A percentile compares a stretch with the other conserved stretches of the same genome.
Evolutionary conservation across 129 eudicot species (phyloP).

Genomic region (Flaveria robusta): DNA sequence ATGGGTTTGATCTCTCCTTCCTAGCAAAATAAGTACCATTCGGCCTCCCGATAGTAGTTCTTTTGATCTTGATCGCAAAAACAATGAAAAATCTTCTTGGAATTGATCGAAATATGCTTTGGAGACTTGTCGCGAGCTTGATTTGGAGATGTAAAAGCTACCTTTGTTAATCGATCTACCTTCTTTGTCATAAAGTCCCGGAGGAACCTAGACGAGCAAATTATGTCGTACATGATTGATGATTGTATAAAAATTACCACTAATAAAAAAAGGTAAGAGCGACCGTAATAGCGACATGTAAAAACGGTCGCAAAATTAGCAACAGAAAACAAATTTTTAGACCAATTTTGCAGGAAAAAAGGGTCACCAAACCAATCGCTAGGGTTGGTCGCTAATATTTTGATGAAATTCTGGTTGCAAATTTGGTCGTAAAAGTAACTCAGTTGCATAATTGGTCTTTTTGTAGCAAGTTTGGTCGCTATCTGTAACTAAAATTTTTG

Average conservation of each 20-base stretch:
- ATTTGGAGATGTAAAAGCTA: slow-evolving; percentile 66
- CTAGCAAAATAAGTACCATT: slow-evolving; percentile 77
- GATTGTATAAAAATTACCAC: background rate
- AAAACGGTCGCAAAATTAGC: no score
- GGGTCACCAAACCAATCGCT: no score
- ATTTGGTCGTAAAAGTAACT: no score
- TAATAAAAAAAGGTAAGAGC: no score
- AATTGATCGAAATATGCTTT: slow-evolving; percentile 65
- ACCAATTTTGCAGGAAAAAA: no score
- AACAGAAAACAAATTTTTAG: no score
- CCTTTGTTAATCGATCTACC: slow-evolving; percentile 66
- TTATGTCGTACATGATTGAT: background rate
- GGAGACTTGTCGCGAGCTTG: slow-evolving; percentile 57
- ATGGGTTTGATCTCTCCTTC: slow-evolving; percentile 58
- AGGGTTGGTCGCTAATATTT: no score
- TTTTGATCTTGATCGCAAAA: slow-evolving; percentile 67
- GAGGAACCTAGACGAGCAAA: slow-evolving; percentile 9
- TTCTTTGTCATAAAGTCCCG: slow-evolving; percentile 58
- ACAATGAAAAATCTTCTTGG: slow-evolving; percentile 65
- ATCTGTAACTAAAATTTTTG: no score
- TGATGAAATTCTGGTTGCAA: no score
- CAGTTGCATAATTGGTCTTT: no score
- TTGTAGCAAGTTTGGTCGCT: no score
- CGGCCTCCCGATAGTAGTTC: slow-evolving; percentile 65
- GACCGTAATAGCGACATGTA: no score